Evolutionary conservation across 768 basidiomycete species (phyloP).

Genomic region (Boletus reticuloceps): DNA sequence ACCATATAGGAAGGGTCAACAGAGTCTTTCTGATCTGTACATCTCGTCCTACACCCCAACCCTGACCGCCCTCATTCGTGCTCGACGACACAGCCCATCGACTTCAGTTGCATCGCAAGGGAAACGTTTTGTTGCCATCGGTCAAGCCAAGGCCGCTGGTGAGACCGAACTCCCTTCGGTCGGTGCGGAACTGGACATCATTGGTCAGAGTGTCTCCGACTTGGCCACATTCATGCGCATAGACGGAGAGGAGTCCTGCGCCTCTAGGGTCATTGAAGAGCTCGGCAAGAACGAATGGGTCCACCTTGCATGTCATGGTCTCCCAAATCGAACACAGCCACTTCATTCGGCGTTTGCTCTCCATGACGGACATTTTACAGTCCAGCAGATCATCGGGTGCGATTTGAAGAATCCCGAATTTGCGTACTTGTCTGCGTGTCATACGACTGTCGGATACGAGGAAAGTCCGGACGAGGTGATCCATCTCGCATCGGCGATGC

Average conservation of each 20-base stretch:
- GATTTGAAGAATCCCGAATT: slow-evolving; percentile 8
- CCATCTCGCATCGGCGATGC: slow-evolving; percentile 1
- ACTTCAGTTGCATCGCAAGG: background rate
- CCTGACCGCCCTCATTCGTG: slow-evolving; percentile 7
- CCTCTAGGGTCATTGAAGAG: background rate
- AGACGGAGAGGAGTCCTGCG: background rate
- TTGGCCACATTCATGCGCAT: background rate
- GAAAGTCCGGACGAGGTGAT: slow-evolving; percentile 8
- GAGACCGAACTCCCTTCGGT: background rate
- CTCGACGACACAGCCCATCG: background rate
- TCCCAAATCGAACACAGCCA: background rate
- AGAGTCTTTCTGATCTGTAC: slow-evolving; percentile 6
- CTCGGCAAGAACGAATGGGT: slow-evolving; percentile 12
- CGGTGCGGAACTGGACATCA: background rate
- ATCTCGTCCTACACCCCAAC: slow-evolving; percentile 19
- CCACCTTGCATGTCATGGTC: slow-evolving; percentile 28
- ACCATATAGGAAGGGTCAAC: slow-evolving; percentile 1
- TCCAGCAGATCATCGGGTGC: slow-evolving; percentile 5
- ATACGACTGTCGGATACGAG: slow-evolving; percentile 1
- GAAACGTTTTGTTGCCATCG: slow-evolving; percentile 1
- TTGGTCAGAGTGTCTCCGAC: background rate
- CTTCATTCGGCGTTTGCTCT: too few relatives aligned
- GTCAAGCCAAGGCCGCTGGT: background rate
- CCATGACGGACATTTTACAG: slow-evolving; percentile 2
- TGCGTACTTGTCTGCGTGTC: slow-evolving; percentile 24